These are phyloP conservation scores for Chlorophyllum brunneum DNA, from an alignment of 768 basidiomycete species.

Conservation along the genomic window DNA sequence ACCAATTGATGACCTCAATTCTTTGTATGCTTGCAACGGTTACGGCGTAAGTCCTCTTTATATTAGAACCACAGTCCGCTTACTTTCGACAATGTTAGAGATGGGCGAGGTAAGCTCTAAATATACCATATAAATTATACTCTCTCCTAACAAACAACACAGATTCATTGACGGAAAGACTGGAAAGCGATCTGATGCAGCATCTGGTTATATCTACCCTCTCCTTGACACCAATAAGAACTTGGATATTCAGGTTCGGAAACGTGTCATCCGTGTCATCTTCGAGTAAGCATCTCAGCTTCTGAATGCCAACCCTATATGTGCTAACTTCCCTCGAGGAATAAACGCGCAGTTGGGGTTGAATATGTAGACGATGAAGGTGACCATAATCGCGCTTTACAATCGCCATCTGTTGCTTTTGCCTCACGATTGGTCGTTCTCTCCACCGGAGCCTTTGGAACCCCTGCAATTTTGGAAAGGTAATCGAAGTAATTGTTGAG, in stretches of 20 bases:
- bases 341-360: constrained; percentile 44
- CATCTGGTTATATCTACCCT: constrained; percentile 50
- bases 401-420: constrained; percentile 22
- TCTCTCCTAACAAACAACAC: neutral
- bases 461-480: constrained; percentile 52
- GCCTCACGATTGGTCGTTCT: constrained; percentile 46
- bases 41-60: neutral
- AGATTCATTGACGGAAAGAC: constrained; percentile 55
- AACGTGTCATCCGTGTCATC: constrained; percentile 43
- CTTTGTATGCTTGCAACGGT: neutral
- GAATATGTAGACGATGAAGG: constrained; percentile 42
- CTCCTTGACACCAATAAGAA: constrained; percentile 37
- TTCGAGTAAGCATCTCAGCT: constrained; percentile 35
- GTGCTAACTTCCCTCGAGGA: constrained; percentile 22
- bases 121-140: neutral
- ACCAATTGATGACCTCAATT: neutral
- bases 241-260: constrained; percentile 34
- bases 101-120: constrained; percentile 45
- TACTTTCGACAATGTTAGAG: constrained; percentile 28
- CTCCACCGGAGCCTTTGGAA: constrained; percentile 52
- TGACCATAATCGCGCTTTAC: constrained; percentile 20
- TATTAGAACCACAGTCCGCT: neutral
- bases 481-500: neutral
- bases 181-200: constrained; percentile 53
- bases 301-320: neutral